Evolutionary conservation across 495 filamentous ascomycete genomes (phyloP).

Genomic region (Xylaria scruposa): DNA sequence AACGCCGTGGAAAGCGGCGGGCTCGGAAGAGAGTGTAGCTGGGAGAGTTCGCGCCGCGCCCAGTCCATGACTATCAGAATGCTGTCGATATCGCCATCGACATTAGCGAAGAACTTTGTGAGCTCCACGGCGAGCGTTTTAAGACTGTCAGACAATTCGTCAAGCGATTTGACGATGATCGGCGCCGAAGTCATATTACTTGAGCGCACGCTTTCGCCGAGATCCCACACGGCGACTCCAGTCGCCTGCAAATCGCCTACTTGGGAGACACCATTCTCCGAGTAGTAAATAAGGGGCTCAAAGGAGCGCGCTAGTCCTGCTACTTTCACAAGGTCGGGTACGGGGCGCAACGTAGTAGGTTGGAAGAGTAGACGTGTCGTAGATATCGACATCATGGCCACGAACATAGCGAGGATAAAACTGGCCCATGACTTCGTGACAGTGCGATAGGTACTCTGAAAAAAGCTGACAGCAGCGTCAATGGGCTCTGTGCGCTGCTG

Average conservation of each 20-base stretch:
- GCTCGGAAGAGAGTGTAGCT: slow-evolving; percentile 55
- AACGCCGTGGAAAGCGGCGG: slow-evolving; percentile 67
- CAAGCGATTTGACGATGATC: slow-evolving; percentile 82
- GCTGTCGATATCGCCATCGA: slow-evolving; percentile 88
- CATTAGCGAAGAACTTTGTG: slow-evolving; percentile 87
- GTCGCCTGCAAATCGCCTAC: slow-evolving; percentile 87
- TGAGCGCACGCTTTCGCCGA: slow-evolving; percentile 84
- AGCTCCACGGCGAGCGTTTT: slow-evolving; percentile 82
- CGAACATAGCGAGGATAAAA: slow-evolving; percentile 60
- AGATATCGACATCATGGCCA: slow-evolving; percentile 63
- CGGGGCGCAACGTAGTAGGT: slow-evolving; percentile 68
- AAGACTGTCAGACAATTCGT: slow-evolving; percentile 80
- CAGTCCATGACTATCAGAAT: slow-evolving; percentile 95
- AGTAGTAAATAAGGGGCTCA: slow-evolving; percentile 90
- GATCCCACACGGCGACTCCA: slow-evolving; percentile 88
- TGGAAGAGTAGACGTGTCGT: slow-evolving; percentile 70
- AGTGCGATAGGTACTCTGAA: slow-evolving; percentile 62
- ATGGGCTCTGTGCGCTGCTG: slow-evolving; percentile 86
- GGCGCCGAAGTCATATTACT: slow-evolving; percentile 89
- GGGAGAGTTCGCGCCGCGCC: slow-evolving; percentile 79
- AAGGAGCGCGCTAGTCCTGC: slow-evolving; percentile 86
- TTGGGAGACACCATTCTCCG: slow-evolving; percentile 83
- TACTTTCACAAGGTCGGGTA: slow-evolving; percentile 88
- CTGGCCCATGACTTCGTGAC: slow-evolving; percentile 71
- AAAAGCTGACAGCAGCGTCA: slow-evolving; percentile 70